Base-by-base conservation (phyloP, 2,329 filamentous ascomycete genomes). In the Apiospora kogelbergensis region DNA sequence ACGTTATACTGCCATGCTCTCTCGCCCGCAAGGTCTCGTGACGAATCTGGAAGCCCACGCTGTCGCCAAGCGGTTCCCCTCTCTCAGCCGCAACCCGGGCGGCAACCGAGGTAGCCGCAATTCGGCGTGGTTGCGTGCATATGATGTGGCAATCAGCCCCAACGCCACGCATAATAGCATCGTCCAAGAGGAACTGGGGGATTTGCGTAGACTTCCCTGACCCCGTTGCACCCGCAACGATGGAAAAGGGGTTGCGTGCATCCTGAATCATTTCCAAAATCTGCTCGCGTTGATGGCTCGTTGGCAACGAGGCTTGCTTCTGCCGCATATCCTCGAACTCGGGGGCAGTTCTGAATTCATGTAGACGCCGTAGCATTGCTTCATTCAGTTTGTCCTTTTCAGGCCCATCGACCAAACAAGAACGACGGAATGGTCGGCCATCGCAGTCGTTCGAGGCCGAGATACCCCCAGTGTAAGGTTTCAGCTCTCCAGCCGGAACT, bases 151-250 rank as follows among this genome's bases (percentile, higher is more conserved):
- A 86, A 33, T 72, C 67, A 6, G 78, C 79, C n/a, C 83, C 84
- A 17, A 70, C 66, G 1, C 79, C 80, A 6, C 71, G 69, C 7
- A 75, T 71, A 60, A 84, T 84, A 2, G 81, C 80, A 68, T 85
- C 74, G n/a, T 86, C 84, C 2, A 87, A 74, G 33, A 87, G 70
- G n/a, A 87, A 84, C 70, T 86, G 85, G n/a, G 85, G 84, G 10
- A 86, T 79, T 74, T 87, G 85, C 30, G 65, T 66, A 26, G 65
- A 53, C 30, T 66, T 66, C 22, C 65, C 65, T 20, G 65, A 66
- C 1, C 65, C 65, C 30, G 65, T 66, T 48, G 44, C 65, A 26
- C 65, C 65, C 20, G 53, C 30, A 15, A 66, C 65, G 9, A 66
- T 53, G 44, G 65, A 66, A 44, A 46, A 66, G 20, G 44, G 30